Conservation (phyloP, 306 rosid species). For the Acmispon strigosus region DNA sequence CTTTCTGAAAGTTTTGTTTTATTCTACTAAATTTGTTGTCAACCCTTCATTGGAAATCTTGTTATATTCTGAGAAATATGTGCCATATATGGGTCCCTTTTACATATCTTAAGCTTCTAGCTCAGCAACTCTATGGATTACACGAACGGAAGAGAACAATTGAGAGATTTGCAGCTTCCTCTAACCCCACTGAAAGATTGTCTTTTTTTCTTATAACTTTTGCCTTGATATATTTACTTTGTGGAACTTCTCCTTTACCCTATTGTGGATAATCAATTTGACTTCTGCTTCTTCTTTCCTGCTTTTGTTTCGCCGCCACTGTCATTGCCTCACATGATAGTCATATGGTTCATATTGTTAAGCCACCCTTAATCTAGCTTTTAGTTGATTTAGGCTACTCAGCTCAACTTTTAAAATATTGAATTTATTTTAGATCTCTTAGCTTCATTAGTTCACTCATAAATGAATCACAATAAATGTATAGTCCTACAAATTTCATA, state of each 20-base stretch:
- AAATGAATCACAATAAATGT: too few relatives aligned
- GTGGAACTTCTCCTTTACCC: slow-evolving; percentile 3
- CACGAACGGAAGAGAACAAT: not conserved
- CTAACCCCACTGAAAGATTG: not conserved
- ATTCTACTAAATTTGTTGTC: slow-evolving; percentile 19
- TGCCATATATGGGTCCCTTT: slow-evolving; percentile 31
- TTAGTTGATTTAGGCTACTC: too few relatives aligned
- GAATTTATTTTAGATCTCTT: too few relatives aligned
- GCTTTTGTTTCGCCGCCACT: too few relatives aligned
- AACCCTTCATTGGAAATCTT: slow-evolving; percentile 28
- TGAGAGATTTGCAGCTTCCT: not conserved
- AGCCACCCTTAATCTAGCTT: too few relatives aligned
- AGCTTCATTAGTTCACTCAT: too few relatives aligned
- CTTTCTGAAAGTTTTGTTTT: slow-evolving; percentile 15
- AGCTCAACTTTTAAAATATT: too few relatives aligned
- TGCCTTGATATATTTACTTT: not conserved
- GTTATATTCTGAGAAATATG: slow-evolving; percentile 11
- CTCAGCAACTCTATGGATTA: slow-evolving; percentile 11
- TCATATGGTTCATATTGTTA: too few relatives aligned
- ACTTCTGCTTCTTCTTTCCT: too few relatives aligned
- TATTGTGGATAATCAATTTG: slow-evolving; percentile 11
- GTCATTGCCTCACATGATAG: too few relatives aligned
- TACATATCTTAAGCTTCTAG: slow-evolving; percentile 10
- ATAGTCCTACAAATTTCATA: too few relatives aligned
- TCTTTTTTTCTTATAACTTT: not conserved